Conservation (phyloP, 768 basidiomycete genomes). For the Lepiota venenata region DNA sequence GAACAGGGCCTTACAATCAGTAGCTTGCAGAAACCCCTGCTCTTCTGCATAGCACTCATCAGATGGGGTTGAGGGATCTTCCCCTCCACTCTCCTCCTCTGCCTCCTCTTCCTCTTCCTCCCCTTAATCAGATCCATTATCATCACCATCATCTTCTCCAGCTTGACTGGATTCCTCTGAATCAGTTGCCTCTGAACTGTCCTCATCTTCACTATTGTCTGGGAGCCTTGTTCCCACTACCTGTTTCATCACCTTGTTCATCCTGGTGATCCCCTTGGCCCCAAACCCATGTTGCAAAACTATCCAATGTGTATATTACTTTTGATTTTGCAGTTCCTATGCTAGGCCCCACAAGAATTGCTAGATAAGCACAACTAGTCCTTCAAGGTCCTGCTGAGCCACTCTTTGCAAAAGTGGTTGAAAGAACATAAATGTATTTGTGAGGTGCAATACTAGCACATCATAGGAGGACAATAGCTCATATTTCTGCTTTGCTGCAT, state of each 20-base stretch:
- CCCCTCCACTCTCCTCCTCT: background rate
- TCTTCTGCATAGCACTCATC: constrained; percentile 25
- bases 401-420: constrained; percentile 53
- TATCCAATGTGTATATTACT: constrained; percentile 62
- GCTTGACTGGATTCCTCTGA: background rate
- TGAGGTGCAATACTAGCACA: constrained; percentile 67
- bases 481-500: constrained; percentile 53
- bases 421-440: constrained; percentile 71
- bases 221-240: constrained; percentile 16
- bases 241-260: constrained; percentile 12
- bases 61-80: constrained; percentile 10
- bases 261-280: constrained; percentile 22
- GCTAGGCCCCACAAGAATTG: constrained; percentile 65
- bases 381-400: constrained; percentile 1
- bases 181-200: constrained; percentile 13
- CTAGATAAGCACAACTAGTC: constrained; percentile 45
- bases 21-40: constrained; percentile 27
- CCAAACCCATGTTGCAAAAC: constrained; percentile 49
- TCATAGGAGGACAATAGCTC: constrained; percentile 68
- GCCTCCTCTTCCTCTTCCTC: constrained; percentile 9
- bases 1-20: too few relatives aligned
- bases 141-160: constrained; percentile 8
- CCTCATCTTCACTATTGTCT: constrained; percentile 18
- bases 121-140: constrained; percentile 7
- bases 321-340: constrained; percentile 56